These are phyloP conservation scores for Populus alba DNA, from an alignment of 345 rosid genomes.

Conservation along the genomic window DNA sequence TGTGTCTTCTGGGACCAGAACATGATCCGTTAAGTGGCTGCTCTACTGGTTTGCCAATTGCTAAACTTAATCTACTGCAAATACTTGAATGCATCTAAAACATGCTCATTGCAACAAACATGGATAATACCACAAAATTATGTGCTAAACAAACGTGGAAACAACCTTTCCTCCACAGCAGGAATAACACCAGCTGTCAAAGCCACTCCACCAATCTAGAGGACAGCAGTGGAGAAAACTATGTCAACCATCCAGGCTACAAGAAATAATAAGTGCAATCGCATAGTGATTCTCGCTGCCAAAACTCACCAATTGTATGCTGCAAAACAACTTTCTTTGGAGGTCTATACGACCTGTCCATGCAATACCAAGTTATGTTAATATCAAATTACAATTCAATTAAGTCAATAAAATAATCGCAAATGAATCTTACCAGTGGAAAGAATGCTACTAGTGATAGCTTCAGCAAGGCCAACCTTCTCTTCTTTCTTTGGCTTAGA, in stretches of 20 bases:
- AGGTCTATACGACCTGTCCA: constrained; percentile 84
- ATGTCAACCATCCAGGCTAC: constrained; percentile 17
- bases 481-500: constrained; percentile 85
- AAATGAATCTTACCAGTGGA: constrained; percentile 60
- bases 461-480: constrained; percentile 95
- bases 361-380: constrained; percentile 11
- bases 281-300: constrained; percentile 2
- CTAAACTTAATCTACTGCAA: background rate
- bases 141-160: constrained; percentile 5
- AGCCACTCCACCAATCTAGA: constrained; percentile 91
- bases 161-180: constrained; percentile 84
- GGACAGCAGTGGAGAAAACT: constrained; percentile 35
- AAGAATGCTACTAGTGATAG: constrained; percentile 78
- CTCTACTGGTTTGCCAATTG: background rate
- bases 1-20: background rate
- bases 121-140: background rate
- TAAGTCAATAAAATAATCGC: background rate
- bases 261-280: constrained; percentile 1
- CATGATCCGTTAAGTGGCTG: background rate
- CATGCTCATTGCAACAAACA: background rate
- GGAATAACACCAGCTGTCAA: constrained; percentile 68
- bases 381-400: constrained; percentile 11
- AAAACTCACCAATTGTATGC: constrained; percentile 75
- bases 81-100: background rate
- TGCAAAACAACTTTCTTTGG: constrained; percentile 77